These are phyloP conservation scores for Botrytis tulipae DNA, from an alignment of 2,329 filamentous ascomycete species.

Conservation along the genomic window DNA sequence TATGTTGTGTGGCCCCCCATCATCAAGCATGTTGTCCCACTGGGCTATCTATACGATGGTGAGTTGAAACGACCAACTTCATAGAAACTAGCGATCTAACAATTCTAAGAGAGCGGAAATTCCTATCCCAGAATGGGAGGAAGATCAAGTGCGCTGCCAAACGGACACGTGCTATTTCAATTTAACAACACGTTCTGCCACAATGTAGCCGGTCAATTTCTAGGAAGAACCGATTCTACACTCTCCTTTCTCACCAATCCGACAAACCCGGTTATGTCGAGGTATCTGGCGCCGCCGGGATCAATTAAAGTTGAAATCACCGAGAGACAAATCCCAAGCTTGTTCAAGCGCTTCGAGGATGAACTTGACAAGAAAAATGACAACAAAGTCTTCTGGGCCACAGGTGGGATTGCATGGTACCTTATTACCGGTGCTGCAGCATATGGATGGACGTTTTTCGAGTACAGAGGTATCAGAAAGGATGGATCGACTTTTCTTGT, in stretches of 20 bases:
- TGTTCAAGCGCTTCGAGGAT: conserved; percentile 13
- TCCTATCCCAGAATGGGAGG: conserved; percentile 28
- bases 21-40: conserved; percentile 14
- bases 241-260: conserved; percentile 11
- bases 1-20: conserved; percentile 20
- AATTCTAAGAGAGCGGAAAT: conserved; percentile 22
- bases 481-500: conserved; percentile 14
- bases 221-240: conserved; percentile 23
- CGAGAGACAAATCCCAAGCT: conserved; percentile 18
- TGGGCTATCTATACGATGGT: conserved; percentile 27
- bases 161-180: conserved; percentile 26
- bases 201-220: conserved; percentile 20
- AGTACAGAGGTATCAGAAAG: conserved; percentile 6
- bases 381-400: conserved; percentile 10
- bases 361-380: conserved; percentile 16
- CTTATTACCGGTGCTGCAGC: conserved; percentile 3
- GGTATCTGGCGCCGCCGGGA: conserved; percentile 17
- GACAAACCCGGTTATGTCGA: conserved; percentile 21
- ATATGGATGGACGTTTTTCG: conserved; percentile 21
- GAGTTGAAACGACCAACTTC: neutral
- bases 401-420: conserved; percentile 17
- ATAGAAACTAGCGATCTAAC: conserved; percentile 10
- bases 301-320: conserved; percentile 12
- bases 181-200: conserved; percentile 32
- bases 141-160: conserved; percentile 23